Percentiles rank a stretch among this genome's conserved stretches.
Conservation (phyloP, 139 green algal genomes). For the Chlorella sp. region DNA sequence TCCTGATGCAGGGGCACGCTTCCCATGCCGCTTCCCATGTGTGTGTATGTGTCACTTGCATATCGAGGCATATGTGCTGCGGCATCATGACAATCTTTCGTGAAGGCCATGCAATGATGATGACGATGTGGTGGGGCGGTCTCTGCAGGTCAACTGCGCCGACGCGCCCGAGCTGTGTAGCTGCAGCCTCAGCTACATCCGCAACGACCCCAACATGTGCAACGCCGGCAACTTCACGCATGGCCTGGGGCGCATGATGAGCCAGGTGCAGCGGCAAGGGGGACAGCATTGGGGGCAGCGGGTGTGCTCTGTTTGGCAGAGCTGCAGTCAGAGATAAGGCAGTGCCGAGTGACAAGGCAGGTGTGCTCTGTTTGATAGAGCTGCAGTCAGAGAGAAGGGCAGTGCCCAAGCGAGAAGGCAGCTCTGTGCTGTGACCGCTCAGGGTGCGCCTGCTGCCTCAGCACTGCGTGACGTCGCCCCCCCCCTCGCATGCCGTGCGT, state of each 20-base stretch:
- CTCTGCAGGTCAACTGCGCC: not conserved
- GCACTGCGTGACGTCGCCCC: no score
- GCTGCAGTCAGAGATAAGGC: not conserved
- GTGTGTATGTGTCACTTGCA: no score
- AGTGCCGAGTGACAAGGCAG: constrained; percentile 17
- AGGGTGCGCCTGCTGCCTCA: not conserved
- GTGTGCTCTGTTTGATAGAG: constrained; percentile 4
- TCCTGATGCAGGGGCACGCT: not conserved
- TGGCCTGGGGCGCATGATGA: constrained; percentile 9
- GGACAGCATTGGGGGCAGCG: no score
- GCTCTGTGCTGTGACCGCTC: not conserved
- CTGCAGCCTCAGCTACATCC: constrained; percentile 29
- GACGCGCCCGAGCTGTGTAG: constrained; percentile 19
- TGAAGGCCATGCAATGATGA: no score
- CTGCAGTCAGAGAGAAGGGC: not conserved
- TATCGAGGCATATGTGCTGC: no score
- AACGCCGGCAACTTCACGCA: constrained; percentile 31
- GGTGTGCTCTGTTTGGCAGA: constrained; percentile 6
- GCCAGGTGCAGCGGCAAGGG: not conserved
- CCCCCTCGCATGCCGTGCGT: not conserved
- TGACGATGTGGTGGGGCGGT: constrained; percentile 2
- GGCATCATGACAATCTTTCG: no score
- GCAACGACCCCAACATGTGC: constrained; percentile 22
- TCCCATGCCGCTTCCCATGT: no score
- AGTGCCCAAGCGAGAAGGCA: not conserved